These are phyloP conservation scores for Babesia bovis DNA, from an alignment of 169 alveolate genomes.

Conservation along the genomic window DNA sequence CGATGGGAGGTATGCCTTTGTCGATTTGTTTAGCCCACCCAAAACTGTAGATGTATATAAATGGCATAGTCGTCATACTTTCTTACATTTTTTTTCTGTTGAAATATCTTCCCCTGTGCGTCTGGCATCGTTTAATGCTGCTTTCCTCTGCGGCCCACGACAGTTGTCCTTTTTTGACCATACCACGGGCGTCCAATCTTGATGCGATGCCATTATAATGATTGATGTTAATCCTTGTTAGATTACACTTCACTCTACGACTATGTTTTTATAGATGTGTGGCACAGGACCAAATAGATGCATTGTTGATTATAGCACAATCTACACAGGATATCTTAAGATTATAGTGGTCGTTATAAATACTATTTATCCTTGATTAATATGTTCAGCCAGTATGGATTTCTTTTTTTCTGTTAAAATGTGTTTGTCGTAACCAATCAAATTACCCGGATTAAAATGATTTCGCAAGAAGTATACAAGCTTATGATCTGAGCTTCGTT, in stretches of 20 bases:
- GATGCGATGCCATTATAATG: conserved; percentile 52
- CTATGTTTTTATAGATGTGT: neutral
- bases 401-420: conserved; percentile 17
- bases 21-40: conserved; percentile 68
- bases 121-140: conserved; percentile 64
- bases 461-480: conserved; percentile 59
- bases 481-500: conserved; percentile 58
- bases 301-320: neutral
- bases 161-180: conserved; percentile 60
- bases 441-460: conserved; percentile 46
- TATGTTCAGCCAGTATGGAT: conserved; percentile 22
- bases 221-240: neutral
- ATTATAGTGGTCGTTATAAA: too few relatives aligned
- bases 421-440: neutral
- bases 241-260: neutral
- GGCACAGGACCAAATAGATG: neutral
- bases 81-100: conserved; percentile 64
- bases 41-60: conserved; percentile 34
- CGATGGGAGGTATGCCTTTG: conserved; percentile 51
- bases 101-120: conserved; percentile 54
- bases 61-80: neutral
- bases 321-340: too few relatives aligned
- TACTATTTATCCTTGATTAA: neutral
- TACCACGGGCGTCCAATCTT: conserved; percentile 71
- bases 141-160: conserved; percentile 63